Percentiles rank a stretch among this genome's conserved stretches.
Evolutionary conservation across 2,329 filamentous ascomycete genomes (phyloP).

Genomic region (Purpureocillium lavendulum): DNA sequence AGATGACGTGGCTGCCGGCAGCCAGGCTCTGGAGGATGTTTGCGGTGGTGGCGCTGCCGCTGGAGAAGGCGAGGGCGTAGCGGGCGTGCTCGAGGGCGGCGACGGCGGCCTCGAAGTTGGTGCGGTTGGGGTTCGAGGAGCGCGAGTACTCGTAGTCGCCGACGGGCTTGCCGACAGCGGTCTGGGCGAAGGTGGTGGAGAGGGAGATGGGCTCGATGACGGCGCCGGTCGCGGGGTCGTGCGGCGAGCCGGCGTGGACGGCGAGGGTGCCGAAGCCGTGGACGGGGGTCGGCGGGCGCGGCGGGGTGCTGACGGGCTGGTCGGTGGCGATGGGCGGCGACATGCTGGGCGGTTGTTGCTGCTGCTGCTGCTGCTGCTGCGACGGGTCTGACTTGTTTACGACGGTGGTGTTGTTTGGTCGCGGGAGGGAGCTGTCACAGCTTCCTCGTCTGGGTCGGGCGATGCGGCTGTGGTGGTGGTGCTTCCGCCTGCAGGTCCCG

Average conservation of each 20-base stretch:
- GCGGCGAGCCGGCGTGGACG: slow-evolving; percentile 85
- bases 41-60: slow-evolving; percentile 88
- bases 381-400: neutral
- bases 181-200: slow-evolving; percentile 94
- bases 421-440: no score
- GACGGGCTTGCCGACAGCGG: slow-evolving; percentile 75
- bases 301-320: slow-evolving; percentile 59
- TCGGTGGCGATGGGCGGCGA: slow-evolving; percentile 27
- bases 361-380: neutral
- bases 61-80: slow-evolving; percentile 89
- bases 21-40: slow-evolving; percentile 89
- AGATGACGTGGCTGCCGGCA: slow-evolving; percentile 86
- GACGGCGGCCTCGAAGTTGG: slow-evolving; percentile 88
- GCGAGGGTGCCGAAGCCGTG: slow-evolving; percentile 87
- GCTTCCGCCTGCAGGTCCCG: no score
- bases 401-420: no score
- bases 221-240: slow-evolving; percentile 85
- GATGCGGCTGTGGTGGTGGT: no score
- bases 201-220: slow-evolving; percentile 96
- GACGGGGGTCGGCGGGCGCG: slow-evolving; percentile 60
- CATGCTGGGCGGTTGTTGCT: slow-evolving; percentile 10
- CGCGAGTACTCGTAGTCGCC: slow-evolving; percentile 90
- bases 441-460: no score
- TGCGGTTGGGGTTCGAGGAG: slow-evolving; percentile 87
- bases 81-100: slow-evolving; percentile 88